A percentile compares a stretch with the other conserved stretches of the same genome.
Conservation (phyloP, 495 filamentous ascomycete genomes). For the Penicillium macrosclerotiorum region DNA sequence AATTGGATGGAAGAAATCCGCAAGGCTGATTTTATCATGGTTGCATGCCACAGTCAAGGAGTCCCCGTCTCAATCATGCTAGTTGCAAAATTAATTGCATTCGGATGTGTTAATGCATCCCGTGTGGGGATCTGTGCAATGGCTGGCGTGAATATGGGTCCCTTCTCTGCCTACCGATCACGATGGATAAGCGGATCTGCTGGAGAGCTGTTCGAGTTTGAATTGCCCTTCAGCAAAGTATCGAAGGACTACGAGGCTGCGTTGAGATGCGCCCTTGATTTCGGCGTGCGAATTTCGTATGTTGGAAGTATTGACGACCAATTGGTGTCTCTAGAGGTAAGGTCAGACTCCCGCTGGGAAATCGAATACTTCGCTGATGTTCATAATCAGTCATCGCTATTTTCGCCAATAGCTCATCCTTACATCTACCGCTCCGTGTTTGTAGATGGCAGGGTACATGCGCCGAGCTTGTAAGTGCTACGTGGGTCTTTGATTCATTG, state of each 20-base stretch:
- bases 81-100: constrained; percentile 84
- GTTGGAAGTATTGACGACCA: constrained; percentile 96
- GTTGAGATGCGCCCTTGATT: constrained; percentile 65
- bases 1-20: constrained; percentile 94
- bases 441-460: constrained; percentile 88
- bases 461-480: constrained; percentile 75
- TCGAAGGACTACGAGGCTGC: constrained; percentile 78
- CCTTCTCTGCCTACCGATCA: constrained; percentile 83
- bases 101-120: constrained; percentile 66
- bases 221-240: constrained; percentile 71
- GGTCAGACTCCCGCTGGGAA: constrained; percentile 4
- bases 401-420: constrained; percentile 78
- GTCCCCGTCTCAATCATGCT: constrained; percentile 93
- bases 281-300: constrained; percentile 79
- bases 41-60: constrained; percentile 93
- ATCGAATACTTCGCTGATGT: constrained; percentile 13
- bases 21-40: constrained; percentile 80
- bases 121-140: constrained; percentile 84
- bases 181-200: constrained; percentile 83
- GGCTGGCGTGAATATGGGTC: constrained; percentile 92
- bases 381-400: constrained; percentile 68
- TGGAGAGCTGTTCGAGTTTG: constrained; percentile 90
- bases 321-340: constrained; percentile 83
- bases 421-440: constrained; percentile 93
- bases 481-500: background rate